phyloP scores from a whole-genome alignment of 2,329 filamentous ascomycete genomes.

The Aspergillus ochraceus region DNA sequence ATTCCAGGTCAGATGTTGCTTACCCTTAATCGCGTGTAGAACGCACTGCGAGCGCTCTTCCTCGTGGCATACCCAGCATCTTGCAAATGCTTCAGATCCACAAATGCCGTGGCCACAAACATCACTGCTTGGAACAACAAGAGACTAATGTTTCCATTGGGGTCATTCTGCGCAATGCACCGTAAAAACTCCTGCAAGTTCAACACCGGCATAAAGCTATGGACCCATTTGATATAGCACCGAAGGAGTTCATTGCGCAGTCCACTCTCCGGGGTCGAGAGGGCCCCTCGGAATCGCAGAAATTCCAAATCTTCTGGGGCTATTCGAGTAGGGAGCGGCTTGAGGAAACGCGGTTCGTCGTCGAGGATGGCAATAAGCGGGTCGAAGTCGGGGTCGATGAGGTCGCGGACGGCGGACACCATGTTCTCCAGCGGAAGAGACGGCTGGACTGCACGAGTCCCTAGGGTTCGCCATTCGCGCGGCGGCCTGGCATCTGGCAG shows the following conservation, averaged over 20 bases:
- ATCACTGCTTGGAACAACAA: conserved; percentile 89
- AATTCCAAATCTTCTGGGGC: conserved; percentile 76
- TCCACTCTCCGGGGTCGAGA: conserved; percentile 66
- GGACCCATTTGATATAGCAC: conserved; percentile 79
- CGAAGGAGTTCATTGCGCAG: conserved; percentile 76
- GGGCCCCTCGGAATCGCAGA: conserved; percentile 74
- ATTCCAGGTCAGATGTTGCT: not conserved
- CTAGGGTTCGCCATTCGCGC: conserved; percentile 29
- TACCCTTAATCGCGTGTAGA: conserved; percentile 81
- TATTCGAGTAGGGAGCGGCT: conserved; percentile 72
- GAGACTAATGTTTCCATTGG: conserved; percentile 70
- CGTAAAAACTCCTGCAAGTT: conserved; percentile 59
- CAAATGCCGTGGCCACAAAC: conserved; percentile 83
- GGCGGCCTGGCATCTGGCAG: conserved; percentile 26
- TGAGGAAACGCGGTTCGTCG: conserved; percentile 63
- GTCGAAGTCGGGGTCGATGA: conserved; percentile 41
- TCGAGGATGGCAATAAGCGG: conserved; percentile 38
- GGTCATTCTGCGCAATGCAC: conserved; percentile 63
- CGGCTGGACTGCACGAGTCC: conserved; percentile 28
- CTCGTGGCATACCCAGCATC: conserved; percentile 72
- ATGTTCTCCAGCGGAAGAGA: conserved; percentile 39
- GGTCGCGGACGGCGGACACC: conserved; percentile 38
- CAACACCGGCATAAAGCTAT: conserved; percentile 86
- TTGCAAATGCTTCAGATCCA: conserved; percentile 71
- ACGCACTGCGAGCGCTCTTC: conserved; percentile 76